Base-by-base conservation (phyloP, 2,329 filamentous ascomycete genomes). In the Colletotrichum neosansevieriae region DNA sequence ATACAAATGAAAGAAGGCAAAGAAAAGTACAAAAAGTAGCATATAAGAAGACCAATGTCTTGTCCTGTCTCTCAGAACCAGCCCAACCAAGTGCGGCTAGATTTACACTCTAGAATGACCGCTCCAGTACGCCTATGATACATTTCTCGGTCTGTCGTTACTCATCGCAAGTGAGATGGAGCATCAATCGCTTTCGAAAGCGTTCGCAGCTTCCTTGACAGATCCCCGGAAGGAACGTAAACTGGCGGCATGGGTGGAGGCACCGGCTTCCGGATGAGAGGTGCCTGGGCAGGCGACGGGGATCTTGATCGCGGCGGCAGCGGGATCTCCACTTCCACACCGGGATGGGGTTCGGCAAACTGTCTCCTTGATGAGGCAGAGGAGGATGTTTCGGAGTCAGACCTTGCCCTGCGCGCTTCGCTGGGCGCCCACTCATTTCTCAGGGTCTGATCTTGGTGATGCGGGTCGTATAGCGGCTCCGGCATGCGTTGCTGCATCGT, bases 281-380 rank as follows among this genome's bases (percentile, higher is more conserved):
- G 47, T 38, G 12, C 29, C 38, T 66, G 56, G 15, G 24, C 17
- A 12, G 69, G 45, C 50, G 67, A 67, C 38, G 32, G 42, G 36
- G 63, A 32, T 15, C 44, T 65, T 40, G 70, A 69, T 13, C 17
- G 53, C 40, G 69, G 65, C 13, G 49, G 17, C 53, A 56, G 45
- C 42, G 61, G 49, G 32, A 58, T 19, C 6, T 68, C 59, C 38
- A 67, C 50, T 58, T 71, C 67, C 19, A 54, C 44, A 13, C 61
- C 67, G 19, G 61, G 58, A 40, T 66, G 58, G 10, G 58, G 61
- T 36, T 69, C 61, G 6, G 44, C 7, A 21, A 60, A 53, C 24
- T 5, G 34, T 3, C 19, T 50, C 32, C 34, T 11, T 40, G 6
- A 1, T 38, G 57, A 59, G 17, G 44, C 29, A 29, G 44, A 56